Percentiles rank a stretch among this genome's conserved stretches.
Evolutionary conservation across 2,329 filamentous ascomycete genomes (phyloP).

Genomic region (Pseudopyricularia javanii): DNA sequence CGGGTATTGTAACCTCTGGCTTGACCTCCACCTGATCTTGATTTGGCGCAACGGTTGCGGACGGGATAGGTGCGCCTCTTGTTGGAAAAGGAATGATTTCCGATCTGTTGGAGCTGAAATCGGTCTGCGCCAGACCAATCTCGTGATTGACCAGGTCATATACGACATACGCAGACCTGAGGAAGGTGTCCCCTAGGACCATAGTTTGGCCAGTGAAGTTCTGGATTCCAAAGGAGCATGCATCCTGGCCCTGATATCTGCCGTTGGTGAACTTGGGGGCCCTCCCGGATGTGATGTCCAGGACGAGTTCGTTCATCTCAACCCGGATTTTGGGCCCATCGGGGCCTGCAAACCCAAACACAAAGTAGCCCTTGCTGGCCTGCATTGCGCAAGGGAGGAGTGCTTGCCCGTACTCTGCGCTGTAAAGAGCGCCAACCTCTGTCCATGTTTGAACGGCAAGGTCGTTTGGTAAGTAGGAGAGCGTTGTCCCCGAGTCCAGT

Average conservation of each 20-base stretch:
- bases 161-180: slow-evolving; percentile 48
- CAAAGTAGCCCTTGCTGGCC: slow-evolving; percentile 32
- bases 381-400: slow-evolving; percentile 38
- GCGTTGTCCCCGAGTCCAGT: slow-evolving; percentile 64
- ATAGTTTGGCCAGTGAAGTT: slow-evolving; percentile 28
- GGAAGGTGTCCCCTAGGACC: slow-evolving; percentile 44
- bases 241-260: slow-evolving; percentile 27
- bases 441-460: slow-evolving; percentile 40
- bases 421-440: slow-evolving; percentile 40
- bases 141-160: slow-evolving; percentile 48
- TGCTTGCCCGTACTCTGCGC: slow-evolving; percentile 20
- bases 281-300: slow-evolving; percentile 26
- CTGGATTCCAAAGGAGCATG: slow-evolving; percentile 46
- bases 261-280: slow-evolving; percentile 23
- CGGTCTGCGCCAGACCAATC: slow-evolving; percentile 39
- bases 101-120: slow-evolving; percentile 39
- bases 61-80: slow-evolving; percentile 35
- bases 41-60: slow-evolving; percentile 29
- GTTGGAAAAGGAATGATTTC: slow-evolving; percentile 38
- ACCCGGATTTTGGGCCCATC: slow-evolving; percentile 37
- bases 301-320: slow-evolving; percentile 42
- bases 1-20: slow-evolving; percentile 15
- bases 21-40: slow-evolving; percentile 20
- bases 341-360: slow-evolving; percentile 38
- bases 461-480: slow-evolving; percentile 55